Conservation (phyloP, 73 alveolate species). For the Paraurostyla sp. region DNA sequence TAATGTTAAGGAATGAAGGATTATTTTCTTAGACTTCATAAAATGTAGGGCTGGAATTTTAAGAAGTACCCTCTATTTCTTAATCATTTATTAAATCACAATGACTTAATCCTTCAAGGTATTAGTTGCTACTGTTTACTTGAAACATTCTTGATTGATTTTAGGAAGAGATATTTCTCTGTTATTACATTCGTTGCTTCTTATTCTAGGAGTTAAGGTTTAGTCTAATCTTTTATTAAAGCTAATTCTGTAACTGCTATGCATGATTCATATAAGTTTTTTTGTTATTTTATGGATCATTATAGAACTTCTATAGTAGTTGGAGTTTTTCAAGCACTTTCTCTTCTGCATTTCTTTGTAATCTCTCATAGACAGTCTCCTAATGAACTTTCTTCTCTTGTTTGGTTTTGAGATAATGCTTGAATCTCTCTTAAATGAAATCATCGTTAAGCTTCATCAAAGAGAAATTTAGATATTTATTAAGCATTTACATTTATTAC, state of each 20-base stretch:
- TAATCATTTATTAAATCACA: too few relatives aligned
- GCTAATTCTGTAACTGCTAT: too few relatives aligned
- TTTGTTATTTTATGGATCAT: neutral
- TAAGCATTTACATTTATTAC: slow-evolving; percentile 24
- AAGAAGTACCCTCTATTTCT: too few relatives aligned
- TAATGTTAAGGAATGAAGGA: too few relatives aligned
- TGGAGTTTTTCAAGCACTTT: neutral
- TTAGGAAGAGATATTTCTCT: neutral
- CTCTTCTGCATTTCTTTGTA: neutral
- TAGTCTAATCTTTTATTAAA: neutral
- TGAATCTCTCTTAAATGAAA: slow-evolving; percentile 3
- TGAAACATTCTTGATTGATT: neutral
- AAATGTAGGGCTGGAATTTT: too few relatives aligned
- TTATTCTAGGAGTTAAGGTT: neutral
- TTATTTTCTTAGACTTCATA: too few relatives aligned
- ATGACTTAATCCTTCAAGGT: too few relatives aligned
- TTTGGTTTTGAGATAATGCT: neutral
- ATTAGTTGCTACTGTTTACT: too few relatives aligned
- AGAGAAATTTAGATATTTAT: slow-evolving; percentile 31
- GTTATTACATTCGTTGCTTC: neutral
- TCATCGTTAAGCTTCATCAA: slow-evolving; percentile 51
- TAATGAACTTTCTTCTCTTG: neutral
- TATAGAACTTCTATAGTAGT: neutral
- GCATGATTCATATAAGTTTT: neutral
- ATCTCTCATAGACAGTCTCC: slow-evolving; percentile 26